Percentiles rank a stretch among this genome's conserved stretches.
Evolutionary conservation across 352 stramenopile species (phyloP).

Genomic region (Pythium folliculosum): DNA sequence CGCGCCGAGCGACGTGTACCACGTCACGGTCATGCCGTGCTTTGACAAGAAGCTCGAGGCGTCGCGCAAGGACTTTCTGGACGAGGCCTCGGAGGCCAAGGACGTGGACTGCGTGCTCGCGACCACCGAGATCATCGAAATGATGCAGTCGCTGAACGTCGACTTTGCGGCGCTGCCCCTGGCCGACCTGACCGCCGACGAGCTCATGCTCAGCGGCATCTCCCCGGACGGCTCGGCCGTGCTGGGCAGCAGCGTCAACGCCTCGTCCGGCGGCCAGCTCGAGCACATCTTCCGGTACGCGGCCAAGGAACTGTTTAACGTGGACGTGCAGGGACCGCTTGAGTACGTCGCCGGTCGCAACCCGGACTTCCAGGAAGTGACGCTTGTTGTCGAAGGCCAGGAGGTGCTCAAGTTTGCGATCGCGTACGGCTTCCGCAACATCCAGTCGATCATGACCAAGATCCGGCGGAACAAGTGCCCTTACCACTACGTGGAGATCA

Average conservation of each 20-base stretch:
- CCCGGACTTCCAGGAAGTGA: slow-evolving; percentile 86
- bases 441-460: slow-evolving; percentile 94
- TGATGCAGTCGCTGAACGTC: slow-evolving; percentile 56
- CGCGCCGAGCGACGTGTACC: slow-evolving; percentile 79
- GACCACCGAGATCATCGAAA: slow-evolving; percentile 79
- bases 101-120: slow-evolving; percentile 96
- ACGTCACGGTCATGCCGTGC: slow-evolving; percentile 97
- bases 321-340: slow-evolving; percentile 81
- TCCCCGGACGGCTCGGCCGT: slow-evolving; percentile 53
- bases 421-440: slow-evolving; percentile 97
- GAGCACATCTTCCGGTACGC: slow-evolving; percentile 93
- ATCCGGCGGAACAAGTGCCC: slow-evolving; percentile 88
- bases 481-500: slow-evolving; percentile 98
- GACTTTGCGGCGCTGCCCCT: slow-evolving; percentile 70
- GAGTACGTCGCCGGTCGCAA: slow-evolving; percentile 90
- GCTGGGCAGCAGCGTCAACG: slow-evolving; percentile 62
- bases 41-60: slow-evolving; percentile 99
- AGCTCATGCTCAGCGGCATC: slow-evolving; percentile 72
- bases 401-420: slow-evolving; percentile 92
- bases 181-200: slow-evolving; percentile 61
- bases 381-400: slow-evolving; percentile 67
- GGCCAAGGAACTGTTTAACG: slow-evolving; percentile 88
- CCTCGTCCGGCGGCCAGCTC: slow-evolving; percentile 86
- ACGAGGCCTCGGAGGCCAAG: slow-evolving; percentile 59
- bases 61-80: slow-evolving; percentile 89